These are phyloP conservation scores for Boletellus ananas DNA, from an alignment of 768 basidiomycete genomes.

Conservation along the genomic window DNA sequence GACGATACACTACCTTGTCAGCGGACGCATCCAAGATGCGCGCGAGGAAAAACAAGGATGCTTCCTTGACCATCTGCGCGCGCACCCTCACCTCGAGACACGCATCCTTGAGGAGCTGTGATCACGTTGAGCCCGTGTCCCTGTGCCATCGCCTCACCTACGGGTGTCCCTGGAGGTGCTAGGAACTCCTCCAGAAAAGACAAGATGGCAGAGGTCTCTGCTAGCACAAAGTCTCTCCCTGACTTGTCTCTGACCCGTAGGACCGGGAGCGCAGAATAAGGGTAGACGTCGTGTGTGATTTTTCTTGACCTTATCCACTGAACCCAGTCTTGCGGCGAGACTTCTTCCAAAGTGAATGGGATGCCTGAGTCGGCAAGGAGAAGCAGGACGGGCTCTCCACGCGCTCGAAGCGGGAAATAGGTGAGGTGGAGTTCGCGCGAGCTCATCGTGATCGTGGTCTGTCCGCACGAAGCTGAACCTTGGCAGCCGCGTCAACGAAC, in stretches of 20 bases:
- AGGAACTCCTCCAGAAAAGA: constrained; percentile 21
- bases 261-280: constrained; percentile 24
- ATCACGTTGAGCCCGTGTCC: neutral
- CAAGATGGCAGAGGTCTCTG: constrained; percentile 25
- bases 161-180: constrained; percentile 9
- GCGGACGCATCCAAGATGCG: constrained; percentile 1
- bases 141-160: constrained; percentile 4
- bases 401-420: constrained; percentile 22
- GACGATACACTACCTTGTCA: constrained; percentile 7
- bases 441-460: constrained; percentile 10
- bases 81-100: constrained; percentile 15
- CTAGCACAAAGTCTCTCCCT: constrained; percentile 15
- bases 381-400: constrained; percentile 26
- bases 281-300: constrained; percentile 18
- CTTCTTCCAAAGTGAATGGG: constrained; percentile 19
- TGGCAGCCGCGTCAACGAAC: too few relatives aligned
- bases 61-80: constrained; percentile 22
- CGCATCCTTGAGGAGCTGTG: constrained; percentile 16
- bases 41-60: constrained; percentile 22
- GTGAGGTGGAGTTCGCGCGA: constrained; percentile 17
- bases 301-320: neutral
- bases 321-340: constrained; percentile 5
- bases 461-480: neutral
- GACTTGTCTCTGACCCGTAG: constrained; percentile 17
- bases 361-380: constrained; percentile 25